phyloP scores from a whole-genome alignment of 441 rosid genomes.

The Jatropha multifida region DNA sequence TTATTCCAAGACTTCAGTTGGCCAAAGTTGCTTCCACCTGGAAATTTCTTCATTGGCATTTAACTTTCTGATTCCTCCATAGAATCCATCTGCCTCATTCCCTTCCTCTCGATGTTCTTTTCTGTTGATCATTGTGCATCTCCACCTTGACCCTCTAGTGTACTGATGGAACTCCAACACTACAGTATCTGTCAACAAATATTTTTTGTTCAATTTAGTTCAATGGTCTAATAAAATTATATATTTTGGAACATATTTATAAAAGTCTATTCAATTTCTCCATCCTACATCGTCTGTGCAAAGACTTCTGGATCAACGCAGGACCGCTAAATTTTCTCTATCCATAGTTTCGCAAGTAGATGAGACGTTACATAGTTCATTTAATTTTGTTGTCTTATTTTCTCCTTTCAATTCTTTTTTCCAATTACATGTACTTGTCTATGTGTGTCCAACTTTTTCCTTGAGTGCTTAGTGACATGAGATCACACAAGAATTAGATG shows the following conservation, averaged over 20 bases:
- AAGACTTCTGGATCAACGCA: too few relatives aligned
- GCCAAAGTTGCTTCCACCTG: constrained; percentile 74
- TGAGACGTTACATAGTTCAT: neutral
- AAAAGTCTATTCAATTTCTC: too few relatives aligned
- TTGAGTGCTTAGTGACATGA: constrained; percentile 9
- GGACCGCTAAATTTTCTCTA: too few relatives aligned
- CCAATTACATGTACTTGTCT: neutral
- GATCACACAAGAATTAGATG: neutral
- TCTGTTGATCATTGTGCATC: constrained; percentile 48
- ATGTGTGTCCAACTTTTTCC: neutral
- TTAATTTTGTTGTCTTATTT: neutral
- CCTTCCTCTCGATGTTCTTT: constrained; percentile 84
- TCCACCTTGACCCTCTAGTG: constrained; percentile 74
- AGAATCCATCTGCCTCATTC: constrained; percentile 78
- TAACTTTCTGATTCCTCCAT: constrained; percentile 76
- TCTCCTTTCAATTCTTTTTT: neutral
- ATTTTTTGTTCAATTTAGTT: neutral
- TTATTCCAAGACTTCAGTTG: constrained; percentile 57
- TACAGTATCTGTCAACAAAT: constrained; percentile 49
- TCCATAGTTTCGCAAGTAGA: neutral
- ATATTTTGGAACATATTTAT: too few relatives aligned
- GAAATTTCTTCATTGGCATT: constrained; percentile 46
- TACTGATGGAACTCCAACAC: constrained; percentile 79
- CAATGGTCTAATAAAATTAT: too few relatives aligned
- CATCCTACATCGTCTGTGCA: too few relatives aligned